Base-by-base conservation (phyloP, 352 stramenopile species). In the Blastocystis sp. region DNA sequence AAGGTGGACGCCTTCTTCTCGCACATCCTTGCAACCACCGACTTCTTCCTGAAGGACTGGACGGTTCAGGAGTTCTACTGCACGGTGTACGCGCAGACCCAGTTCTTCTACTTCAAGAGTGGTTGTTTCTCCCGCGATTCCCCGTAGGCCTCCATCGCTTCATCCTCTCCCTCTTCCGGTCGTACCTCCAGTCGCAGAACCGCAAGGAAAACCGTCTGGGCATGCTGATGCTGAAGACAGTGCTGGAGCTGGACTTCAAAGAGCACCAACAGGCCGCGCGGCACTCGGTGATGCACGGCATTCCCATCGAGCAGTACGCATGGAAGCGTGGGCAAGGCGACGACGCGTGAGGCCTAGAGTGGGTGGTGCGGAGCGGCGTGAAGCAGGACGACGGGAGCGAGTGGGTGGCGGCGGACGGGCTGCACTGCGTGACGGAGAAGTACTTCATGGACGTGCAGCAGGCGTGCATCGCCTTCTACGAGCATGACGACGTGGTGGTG, bases 41-140 rank as follows among this genome's bases (percentile, higher is more conserved):
- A 84, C 14, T 84, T 84, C 38, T 52, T 57, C 38, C 9, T 84
- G 21, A 52, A 84, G 52, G 54, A 84, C 45, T 84, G 74, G 74
- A 40, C 40, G 17, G 34, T 69, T 14, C 74, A 84, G 34, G 28
- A 14, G 34, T 84, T 69, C 57, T 59, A 59, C 38, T 84, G 74
- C 24, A 84, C 74, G 17, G 21, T 84, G 34, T 69, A 68, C 11
- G 74, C 74, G n/a, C 54, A 84, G 34, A n/a, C 69, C 17, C 54
- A 84, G n/a, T 84, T 69, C 34, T 84, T 59, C 54, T 84, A 84
- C 34, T 70, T 54, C 40, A 84, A 84, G 28, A 38, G 74, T 84
- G 66, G 9, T 2, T 38, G 40, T 14, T 60, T 2, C 3, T 2
- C 2, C 19, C 2, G 10, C 3, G 34, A 24, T 68, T 24, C 1